phyloP scores from a whole-genome alignment of 176 grass and related monocot species.

The Secale cereale region DNA sequence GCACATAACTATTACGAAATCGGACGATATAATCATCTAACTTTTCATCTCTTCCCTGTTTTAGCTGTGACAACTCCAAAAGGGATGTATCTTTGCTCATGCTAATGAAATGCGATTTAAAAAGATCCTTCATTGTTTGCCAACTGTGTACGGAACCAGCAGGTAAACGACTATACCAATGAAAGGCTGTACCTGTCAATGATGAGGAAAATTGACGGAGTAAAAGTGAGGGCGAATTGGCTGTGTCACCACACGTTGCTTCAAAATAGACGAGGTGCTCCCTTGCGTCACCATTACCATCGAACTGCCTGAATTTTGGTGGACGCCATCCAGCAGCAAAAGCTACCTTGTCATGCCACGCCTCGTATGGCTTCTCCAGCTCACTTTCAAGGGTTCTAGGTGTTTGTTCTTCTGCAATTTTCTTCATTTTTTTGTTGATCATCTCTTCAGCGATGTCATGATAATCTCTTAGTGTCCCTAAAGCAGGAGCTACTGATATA shows the following conservation, averaged over 20 bases:
- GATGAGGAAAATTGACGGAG: neutral
- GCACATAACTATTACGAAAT: neutral
- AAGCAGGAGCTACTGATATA: neutral
- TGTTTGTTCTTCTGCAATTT: neutral
- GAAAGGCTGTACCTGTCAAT: neutral
- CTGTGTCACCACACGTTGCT: neutral
- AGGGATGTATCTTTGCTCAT: neutral
- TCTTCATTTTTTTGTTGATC: constrained; percentile 1
- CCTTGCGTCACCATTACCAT: neutral
- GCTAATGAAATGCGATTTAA: neutral
- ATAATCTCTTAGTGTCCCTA: neutral
- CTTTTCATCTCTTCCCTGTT: neutral
- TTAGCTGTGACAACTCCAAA: neutral
- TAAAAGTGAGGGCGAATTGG: neutral
- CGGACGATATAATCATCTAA: neutral
- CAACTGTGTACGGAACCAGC: neutral
- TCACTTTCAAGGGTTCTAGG: neutral
- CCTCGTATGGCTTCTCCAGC: constrained; percentile 6
- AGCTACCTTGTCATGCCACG: neutral
- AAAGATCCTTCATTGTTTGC: constrained; percentile 1
- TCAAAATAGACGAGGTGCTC: neutral
- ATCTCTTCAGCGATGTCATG: neutral
- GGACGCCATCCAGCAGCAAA: constrained; percentile 1
- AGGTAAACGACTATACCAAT: neutral
- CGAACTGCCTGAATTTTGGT: neutral